Evolutionary conservation across 129 eudicot genomes (phyloP).

Genomic region (Rutidosis leptorrhynchoides): DNA sequence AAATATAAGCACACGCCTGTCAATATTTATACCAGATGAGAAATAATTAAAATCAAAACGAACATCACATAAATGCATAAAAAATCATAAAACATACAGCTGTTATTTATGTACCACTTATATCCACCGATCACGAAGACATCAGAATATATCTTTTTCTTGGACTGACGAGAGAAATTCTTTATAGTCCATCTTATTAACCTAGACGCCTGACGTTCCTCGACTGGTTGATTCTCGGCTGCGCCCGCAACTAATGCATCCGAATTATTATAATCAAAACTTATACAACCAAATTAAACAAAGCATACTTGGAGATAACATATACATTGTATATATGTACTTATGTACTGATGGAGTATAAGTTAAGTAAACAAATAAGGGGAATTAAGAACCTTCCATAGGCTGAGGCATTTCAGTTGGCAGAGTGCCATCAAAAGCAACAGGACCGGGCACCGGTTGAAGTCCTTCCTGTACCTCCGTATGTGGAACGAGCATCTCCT

Average conservation of each 20-base stretch:
- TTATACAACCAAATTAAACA: slow-evolving; percentile 13
- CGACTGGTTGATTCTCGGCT: slow-evolving; percentile 70
- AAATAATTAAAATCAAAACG: not conserved
- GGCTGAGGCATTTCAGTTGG: slow-evolving; percentile 53
- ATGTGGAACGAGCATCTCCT: slow-evolving; percentile 92
- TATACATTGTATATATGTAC: no score
- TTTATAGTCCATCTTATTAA: slow-evolving; percentile 85
- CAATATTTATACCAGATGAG: slow-evolving; percentile 16
- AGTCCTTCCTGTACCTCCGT: slow-evolving; percentile 56
- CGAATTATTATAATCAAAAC: slow-evolving; percentile 11
- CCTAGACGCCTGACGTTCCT: slow-evolving; percentile 77
- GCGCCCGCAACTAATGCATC: slow-evolving; percentile 36
- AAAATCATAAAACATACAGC: not conserved
- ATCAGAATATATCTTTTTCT: slow-evolving; percentile 84
- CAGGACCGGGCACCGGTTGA: slow-evolving; percentile 49
- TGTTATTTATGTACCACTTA: slow-evolving; percentile 75
- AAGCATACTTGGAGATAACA: not conserved
- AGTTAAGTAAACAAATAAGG: not conserved
- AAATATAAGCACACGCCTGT: slow-evolving; percentile 92
- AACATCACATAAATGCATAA: not conserved
- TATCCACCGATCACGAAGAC: slow-evolving; percentile 70
- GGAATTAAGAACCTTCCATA: slow-evolving; percentile 75
- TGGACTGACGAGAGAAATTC: slow-evolving; percentile 59
- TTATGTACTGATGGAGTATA: not conserved
- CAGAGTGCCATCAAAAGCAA: slow-evolving; percentile 50